These are phyloP conservation scores for Pseudogymnoascus sp. DNA, from an alignment of 2,329 filamentous ascomycete species.

Conservation along the genomic window DNA sequence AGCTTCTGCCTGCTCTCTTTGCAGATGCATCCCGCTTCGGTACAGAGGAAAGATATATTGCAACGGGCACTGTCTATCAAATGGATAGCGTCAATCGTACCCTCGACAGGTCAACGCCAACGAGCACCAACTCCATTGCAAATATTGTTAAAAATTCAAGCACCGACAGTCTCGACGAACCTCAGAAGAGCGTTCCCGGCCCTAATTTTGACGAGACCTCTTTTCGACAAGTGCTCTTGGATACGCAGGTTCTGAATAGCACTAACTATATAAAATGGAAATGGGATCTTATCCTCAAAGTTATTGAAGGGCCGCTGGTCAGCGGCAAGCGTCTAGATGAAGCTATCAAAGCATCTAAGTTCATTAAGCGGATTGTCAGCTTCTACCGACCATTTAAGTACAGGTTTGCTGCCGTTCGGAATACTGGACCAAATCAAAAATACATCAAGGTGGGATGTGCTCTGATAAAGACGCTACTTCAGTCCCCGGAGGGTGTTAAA, in stretches of 20 bases:
- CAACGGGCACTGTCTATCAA: conserved; percentile 89
- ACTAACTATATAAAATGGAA: conserved; percentile 95
- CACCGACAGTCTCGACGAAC: conserved; percentile 44
- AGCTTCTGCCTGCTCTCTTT: conserved; percentile 81
- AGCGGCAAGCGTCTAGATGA: conserved; percentile 90
- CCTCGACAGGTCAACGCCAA: conserved; percentile 66
- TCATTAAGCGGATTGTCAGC: conserved; percentile 86
- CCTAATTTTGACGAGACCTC: conserved; percentile 52
- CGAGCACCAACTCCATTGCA: conserved; percentile 19
- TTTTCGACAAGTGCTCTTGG: conserved; percentile 58
- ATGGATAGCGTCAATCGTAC: conserved; percentile 96
- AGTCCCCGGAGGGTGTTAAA: conserved; percentile 74
- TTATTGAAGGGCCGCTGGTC: conserved; percentile 87
- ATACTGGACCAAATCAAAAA: conserved; percentile 86
- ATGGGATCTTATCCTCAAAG: conserved; percentile 84
- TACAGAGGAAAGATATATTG: conserved; percentile 65
- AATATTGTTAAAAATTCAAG: conserved; percentile 29
- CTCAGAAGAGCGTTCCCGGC: conserved; percentile 43
- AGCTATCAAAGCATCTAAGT: conserved; percentile 89
- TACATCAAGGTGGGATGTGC: conserved; percentile 88
- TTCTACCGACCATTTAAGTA: conserved; percentile 98
- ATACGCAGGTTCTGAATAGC: conserved; percentile 79
- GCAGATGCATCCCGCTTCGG: conserved; percentile 65
- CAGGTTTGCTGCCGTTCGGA: conserved; percentile 82
- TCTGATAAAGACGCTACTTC: conserved; percentile 75